phyloP scores from a whole-genome alignment of 768 basidiomycete species.

The Leccinum obscurum region DNA sequence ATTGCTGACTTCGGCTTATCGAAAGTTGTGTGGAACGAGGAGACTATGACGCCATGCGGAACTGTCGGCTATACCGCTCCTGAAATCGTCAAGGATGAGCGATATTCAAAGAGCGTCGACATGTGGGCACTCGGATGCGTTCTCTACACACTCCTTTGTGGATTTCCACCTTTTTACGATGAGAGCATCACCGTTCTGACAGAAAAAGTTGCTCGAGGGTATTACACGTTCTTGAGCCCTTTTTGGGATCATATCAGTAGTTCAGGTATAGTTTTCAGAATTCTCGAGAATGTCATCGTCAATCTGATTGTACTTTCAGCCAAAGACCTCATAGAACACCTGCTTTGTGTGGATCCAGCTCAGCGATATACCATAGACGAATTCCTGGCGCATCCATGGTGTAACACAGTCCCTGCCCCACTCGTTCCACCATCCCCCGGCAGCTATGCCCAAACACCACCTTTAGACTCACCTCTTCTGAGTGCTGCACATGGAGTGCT shows the following conservation, averaged over 20 bases:
- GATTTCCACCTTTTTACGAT: slow-evolving; percentile 98
- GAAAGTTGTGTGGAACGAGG: slow-evolving; percentile 98
- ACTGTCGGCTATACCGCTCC: slow-evolving; percentile 99
- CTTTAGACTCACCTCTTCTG: slow-evolving; percentile 88
- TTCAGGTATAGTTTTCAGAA: slow-evolving; percentile 50
- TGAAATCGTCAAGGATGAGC: slow-evolving; percentile 98
- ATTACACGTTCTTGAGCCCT: slow-evolving; percentile 97
- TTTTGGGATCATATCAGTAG: slow-evolving; percentile 98
- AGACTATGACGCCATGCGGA: slow-evolving; percentile 99
- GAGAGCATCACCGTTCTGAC: slow-evolving; percentile 98
- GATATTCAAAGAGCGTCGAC: slow-evolving; percentile 94
- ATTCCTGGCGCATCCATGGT: slow-evolving; percentile 97
- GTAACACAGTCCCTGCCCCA: slow-evolving; percentile 64
- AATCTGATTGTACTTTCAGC: slow-evolving; percentile 46
- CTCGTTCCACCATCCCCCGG: slow-evolving; percentile 67
- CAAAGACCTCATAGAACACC: slow-evolving; percentile 92
- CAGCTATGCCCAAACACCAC: slow-evolving; percentile 41
- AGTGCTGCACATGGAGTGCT: slow-evolving; percentile 74
- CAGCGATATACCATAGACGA: slow-evolving; percentile 98
- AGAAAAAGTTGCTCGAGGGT: slow-evolving; percentile 95
- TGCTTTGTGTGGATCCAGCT: slow-evolving; percentile 93
- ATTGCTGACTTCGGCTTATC: slow-evolving; percentile 98
- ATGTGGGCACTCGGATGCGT: slow-evolving; percentile 99
- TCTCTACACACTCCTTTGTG: slow-evolving; percentile 96
- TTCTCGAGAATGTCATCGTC: not conserved